A percentile compares a stretch with the other conserved stretches of the same genome.
Evolutionary conservation across 208 protist genomes (phyloP).

Genomic region (Leishmania guyanensis): DNA sequence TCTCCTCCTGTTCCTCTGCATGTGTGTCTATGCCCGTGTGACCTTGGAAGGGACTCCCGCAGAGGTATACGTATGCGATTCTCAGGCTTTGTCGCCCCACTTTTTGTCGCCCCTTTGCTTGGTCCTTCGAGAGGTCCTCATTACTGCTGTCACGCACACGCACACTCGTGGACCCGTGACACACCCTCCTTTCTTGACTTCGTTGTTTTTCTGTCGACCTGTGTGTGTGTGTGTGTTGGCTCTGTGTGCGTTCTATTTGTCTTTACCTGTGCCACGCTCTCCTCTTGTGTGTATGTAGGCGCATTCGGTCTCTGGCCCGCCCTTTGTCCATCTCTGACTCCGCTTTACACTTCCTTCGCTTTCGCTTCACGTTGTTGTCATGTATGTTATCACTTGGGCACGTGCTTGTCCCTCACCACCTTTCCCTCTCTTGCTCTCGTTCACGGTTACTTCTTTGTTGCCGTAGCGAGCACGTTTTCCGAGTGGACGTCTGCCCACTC

Average conservation of each 20-base stretch:
- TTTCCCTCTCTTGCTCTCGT: neutral
- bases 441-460: neutral
- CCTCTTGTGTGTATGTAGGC: neutral
- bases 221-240: neutral
- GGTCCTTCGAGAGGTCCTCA: neutral
- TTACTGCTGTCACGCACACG: neutral
- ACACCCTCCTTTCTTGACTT: neutral
- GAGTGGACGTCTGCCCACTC: neutral
- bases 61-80: neutral
- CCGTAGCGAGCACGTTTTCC: neutral
- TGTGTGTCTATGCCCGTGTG: neutral
- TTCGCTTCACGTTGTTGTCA: neutral
- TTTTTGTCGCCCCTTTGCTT: neutral
- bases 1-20: neutral
- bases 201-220: neutral
- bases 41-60: neutral
- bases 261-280: neutral
- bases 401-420: neutral
- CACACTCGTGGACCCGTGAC: neutral
- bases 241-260: neutral
- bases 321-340: neutral
- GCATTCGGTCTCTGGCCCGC: neutral
- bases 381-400: constrained; percentile 6
- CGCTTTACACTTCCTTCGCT: neutral
- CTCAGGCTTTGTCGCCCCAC: neutral